These are phyloP conservation scores for Cryptosporidium andersoni DNA, from an alignment of 169 alveolate genomes.

Conservation along the genomic window DNA sequence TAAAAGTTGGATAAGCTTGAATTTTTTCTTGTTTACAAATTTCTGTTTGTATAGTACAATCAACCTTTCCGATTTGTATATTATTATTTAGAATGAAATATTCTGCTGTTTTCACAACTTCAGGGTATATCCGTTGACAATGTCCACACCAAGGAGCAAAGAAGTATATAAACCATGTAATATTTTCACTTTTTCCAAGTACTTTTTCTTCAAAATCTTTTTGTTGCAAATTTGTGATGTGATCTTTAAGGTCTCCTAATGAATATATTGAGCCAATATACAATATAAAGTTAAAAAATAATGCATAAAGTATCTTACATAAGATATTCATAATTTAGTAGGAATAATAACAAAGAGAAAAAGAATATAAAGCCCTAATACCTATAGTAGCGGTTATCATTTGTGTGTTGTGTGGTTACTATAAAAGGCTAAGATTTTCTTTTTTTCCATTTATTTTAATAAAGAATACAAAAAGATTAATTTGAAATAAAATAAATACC, in stretches of 20 bases:
- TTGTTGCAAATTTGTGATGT: conserved; percentile 6
- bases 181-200: conserved; percentile 74
- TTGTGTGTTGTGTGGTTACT: no score
- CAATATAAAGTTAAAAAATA: no score
- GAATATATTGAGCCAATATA: no score
- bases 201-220: conserved; percentile 21
- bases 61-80: conserved; percentile 81
- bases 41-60: conserved; percentile 78
- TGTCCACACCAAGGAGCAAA: conserved; percentile 95
- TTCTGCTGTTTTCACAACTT: conserved; percentile 64
- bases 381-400: no score
- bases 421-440: no score
- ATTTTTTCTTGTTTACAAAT: conserved; percentile 75
- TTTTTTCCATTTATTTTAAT: no score
- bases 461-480: no score
- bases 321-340: no score
- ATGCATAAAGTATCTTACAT: no score
- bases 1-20: conserved; percentile 55
- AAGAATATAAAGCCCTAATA: no score
- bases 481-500: no score
- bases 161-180: conserved; percentile 88
- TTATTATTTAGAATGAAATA: conserved; percentile 20
- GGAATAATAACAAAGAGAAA: no score
- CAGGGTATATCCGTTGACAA: conserved; percentile 77
- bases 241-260: not conserved